phyloP scores from a whole-genome alignment of 352 stramenopile species.

The Achlya hypogyna region DNA sequence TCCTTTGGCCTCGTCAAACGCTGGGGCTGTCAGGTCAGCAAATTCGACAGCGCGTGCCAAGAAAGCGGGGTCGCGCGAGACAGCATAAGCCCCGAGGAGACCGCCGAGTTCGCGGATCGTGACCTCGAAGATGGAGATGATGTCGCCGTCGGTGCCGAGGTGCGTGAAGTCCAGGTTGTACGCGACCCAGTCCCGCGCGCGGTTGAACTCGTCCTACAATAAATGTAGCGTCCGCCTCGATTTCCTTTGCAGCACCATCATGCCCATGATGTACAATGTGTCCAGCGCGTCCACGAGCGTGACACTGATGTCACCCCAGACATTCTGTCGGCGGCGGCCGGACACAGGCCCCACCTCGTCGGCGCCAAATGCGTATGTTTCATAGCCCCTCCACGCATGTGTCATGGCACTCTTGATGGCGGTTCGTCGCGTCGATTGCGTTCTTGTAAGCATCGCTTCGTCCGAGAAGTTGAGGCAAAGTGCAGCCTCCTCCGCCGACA shows the following conservation, averaged over 20 bases:
- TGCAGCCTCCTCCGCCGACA: too few relatives aligned
- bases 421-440: neutral
- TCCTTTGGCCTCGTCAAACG: conserved; percentile 84
- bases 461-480: neutral
- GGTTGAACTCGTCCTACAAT: conserved; percentile 87
- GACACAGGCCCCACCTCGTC: conserved; percentile 91
- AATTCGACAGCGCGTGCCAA: conserved; percentile 90
- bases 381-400: conserved; percentile 85
- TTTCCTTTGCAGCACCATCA: too few relatives aligned
- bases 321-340: conserved; percentile 49
- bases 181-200: conserved; percentile 83
- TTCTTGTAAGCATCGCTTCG: neutral
- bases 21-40: conserved; percentile 78
- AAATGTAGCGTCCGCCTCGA: too few relatives aligned
- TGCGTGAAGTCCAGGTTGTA: conserved; percentile 75
- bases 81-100: conserved; percentile 92
- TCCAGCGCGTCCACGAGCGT: conserved; percentile 93
- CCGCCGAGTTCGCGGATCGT: conserved; percentile 97
- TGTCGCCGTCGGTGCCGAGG: conserved; percentile 34
- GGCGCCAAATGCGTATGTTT: conserved; percentile 88
- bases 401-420: conserved; percentile 53
- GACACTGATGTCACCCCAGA: conserved; percentile 86
- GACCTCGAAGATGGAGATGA: conserved; percentile 97
- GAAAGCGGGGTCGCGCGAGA: conserved; percentile 82
- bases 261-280: conserved; percentile 96